Conservation (phyloP, 2,329 filamentous ascomycete species). For the Aureobasidium zeae region DNA sequence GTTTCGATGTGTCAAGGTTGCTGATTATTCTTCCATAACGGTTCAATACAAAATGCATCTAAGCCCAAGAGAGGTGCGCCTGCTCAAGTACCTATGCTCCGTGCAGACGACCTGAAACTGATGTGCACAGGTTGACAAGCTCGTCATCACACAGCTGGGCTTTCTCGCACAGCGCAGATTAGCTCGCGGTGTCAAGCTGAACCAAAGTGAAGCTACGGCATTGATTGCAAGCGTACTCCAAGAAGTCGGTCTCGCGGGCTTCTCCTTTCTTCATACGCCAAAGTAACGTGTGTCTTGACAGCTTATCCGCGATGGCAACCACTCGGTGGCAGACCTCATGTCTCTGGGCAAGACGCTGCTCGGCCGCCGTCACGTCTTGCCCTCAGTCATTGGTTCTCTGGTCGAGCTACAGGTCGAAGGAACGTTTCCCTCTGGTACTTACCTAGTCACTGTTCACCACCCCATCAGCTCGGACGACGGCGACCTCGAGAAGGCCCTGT, state of each 20-base stretch:
- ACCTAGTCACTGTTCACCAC: constrained; percentile 88
- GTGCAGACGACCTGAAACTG: no score
- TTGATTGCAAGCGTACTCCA: constrained; percentile 82
- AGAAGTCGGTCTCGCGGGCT: constrained; percentile 55
- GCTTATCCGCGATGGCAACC: constrained; percentile 91
- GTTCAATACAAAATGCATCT: constrained; percentile 26
- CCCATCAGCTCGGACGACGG: constrained; percentile 81
- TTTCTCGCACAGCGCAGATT: constrained; percentile 78
- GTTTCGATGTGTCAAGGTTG: constrained; percentile 12
- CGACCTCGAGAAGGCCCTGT: constrained; percentile 75
- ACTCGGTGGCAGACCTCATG: constrained; percentile 91
- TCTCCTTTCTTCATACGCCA: constrained; percentile 1
- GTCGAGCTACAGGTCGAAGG: constrained; percentile 87
- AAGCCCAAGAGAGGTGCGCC: constrained; percentile 28
- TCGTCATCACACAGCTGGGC: constrained; percentile 82
- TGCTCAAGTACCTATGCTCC: background rate
- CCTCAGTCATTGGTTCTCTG: constrained; percentile 69
- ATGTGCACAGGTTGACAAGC: constrained; percentile 73
- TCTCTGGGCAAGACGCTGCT: constrained; percentile 82
- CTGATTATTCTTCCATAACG: background rate
- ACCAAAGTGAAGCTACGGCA: constrained; percentile 81
- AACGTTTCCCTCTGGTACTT: constrained; percentile 82
- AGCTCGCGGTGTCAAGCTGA: constrained; percentile 77
- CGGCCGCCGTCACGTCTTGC: constrained; percentile 81
- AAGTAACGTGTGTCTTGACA: constrained; percentile 26